Evolutionary conservation across 2,329 filamentous ascomycete genomes (phyloP), one percentile per base, ranked within the genome.

Genomic region (Coniochaeta hoffmannii): DNA sequence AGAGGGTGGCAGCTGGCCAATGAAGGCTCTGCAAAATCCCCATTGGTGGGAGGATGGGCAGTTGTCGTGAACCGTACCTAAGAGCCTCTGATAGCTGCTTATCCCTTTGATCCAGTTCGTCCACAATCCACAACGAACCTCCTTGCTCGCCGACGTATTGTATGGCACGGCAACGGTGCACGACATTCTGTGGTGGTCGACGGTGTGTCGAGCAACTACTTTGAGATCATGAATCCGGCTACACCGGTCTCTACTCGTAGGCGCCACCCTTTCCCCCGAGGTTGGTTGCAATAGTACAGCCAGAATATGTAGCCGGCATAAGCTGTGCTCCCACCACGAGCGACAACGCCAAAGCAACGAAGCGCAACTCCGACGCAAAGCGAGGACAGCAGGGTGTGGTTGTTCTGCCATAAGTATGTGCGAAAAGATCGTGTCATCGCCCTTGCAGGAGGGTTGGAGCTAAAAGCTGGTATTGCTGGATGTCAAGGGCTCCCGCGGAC

Each of bases 401-500:
- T 28, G 5, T 15, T 14, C 41, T 12, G 24, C 41, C 12, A 24
- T 19, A 1, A 3, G 19, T 22, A 46, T 28, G 41, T 12, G 41
- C 19, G 26, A 12, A 46, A 2, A 54, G 26, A 17, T 22, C 19
- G 14, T 49, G 17, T 34, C 53, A 30, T 28, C 15, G 31, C 14
- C 28, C 30, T 30, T 64, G 53, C 31, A 53, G 53, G 24, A 28
- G 41, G 12, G 24, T 8, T 17, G 53, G 66, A 51, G 88, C 63
- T 32, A 81, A 79, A 49, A 70, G 74, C 69, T 93, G 86, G 67
- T 96, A 97, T 46, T 80, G 78, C 32, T 82, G 78, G 55, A 96
- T 64, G 57, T 88, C 81, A 59, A 97, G 68, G 4, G 86, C 80
- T 1, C 88, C 89, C 12, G 91, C 86, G 36, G 84, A 77, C 86